Evolutionary conservation across 345 rosid species (phyloP).

Genomic region (Salix udensis): DNA sequence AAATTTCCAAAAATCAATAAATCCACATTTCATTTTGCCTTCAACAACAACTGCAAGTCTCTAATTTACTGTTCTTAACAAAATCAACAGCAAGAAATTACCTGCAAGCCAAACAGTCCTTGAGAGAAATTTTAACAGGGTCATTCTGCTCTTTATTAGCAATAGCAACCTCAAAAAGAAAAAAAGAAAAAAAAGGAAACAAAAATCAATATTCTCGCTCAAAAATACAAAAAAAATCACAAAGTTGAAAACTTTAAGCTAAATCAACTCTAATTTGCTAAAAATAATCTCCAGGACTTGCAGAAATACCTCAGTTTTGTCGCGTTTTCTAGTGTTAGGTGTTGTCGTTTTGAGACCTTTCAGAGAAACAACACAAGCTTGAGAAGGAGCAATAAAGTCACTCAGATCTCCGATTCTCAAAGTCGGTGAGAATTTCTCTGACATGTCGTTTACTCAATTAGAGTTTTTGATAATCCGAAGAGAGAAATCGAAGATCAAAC

Average conservation of each 20-base stretch:
- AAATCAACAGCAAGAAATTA: conserved; percentile 1
- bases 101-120: conserved; percentile 99
- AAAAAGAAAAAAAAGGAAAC: background rate
- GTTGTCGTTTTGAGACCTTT: conserved; percentile 41
- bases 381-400: conserved; percentile 93
- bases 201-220: background rate
- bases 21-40: background rate
- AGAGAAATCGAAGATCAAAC: background rate
- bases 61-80: background rate
- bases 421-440: conserved; percentile 83
- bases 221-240: background rate
- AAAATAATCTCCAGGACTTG: background rate
- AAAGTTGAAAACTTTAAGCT: background rate
- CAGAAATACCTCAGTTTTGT: conserved; percentile 50
- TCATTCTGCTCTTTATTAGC: conserved; percentile 41
- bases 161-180: conserved; percentile 47
- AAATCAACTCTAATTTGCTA: background rate
- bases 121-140: conserved; percentile 87
- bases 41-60: background rate
- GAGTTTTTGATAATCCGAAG: background rate
- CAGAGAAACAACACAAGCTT: conserved; percentile 72
- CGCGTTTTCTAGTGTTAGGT: conserved; percentile 34
- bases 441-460: conserved; percentile 37
- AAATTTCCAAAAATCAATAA: background rate
- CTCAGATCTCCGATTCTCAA: conserved; percentile 88